Evolutionary conservation across 805 yeast genomes (phyloP).

Genomic region (Metschnikowia similis): DNA sequence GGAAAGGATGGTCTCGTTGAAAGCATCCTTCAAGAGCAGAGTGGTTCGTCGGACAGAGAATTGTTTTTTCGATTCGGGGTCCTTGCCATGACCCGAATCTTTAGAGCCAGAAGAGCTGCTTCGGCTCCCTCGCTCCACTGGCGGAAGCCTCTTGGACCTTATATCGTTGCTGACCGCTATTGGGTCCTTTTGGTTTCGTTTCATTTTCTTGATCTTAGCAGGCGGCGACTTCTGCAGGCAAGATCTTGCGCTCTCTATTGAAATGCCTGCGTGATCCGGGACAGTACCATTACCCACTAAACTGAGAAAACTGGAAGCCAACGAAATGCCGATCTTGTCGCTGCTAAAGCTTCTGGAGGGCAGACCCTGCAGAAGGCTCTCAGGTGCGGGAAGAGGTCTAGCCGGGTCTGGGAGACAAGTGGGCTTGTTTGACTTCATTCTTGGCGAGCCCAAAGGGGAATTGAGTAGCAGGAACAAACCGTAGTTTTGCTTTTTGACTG

Average conservation of each 20-base stretch:
- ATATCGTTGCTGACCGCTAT: conserved; percentile 27
- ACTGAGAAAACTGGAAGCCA: conserved; percentile 27
- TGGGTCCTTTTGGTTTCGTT: conserved; percentile 15
- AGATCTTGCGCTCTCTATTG: background rate
- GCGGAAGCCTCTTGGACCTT: conserved; percentile 30
- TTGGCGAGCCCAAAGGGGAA: conserved; percentile 18
- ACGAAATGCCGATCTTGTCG: conserved; percentile 23
- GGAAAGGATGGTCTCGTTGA: conserved; percentile 12
- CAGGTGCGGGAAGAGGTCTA: background rate
- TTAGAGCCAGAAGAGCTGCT: conserved; percentile 41
- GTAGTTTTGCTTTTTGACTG: conserved; percentile 13
- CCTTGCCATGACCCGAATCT: conserved; percentile 31
- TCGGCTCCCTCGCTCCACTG: conserved; percentile 24
- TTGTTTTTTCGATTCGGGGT: conserved; percentile 25
- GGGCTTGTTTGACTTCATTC: conserved; percentile 5
- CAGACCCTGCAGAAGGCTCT: background rate
- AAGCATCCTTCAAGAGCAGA: conserved; percentile 11
- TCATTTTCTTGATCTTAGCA: conserved; percentile 14
- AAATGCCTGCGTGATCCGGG: background rate
- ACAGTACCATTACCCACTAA: conserved; percentile 17
- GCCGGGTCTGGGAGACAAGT: background rate
- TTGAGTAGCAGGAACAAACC: conserved; percentile 19
- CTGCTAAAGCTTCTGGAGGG: conserved; percentile 16
- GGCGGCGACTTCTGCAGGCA: conserved; percentile 12
- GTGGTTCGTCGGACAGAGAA: conserved; percentile 39